phyloP scores from a whole-genome alignment of 192 early-diverging fungal species.

The Coemansia sp. region DNA sequence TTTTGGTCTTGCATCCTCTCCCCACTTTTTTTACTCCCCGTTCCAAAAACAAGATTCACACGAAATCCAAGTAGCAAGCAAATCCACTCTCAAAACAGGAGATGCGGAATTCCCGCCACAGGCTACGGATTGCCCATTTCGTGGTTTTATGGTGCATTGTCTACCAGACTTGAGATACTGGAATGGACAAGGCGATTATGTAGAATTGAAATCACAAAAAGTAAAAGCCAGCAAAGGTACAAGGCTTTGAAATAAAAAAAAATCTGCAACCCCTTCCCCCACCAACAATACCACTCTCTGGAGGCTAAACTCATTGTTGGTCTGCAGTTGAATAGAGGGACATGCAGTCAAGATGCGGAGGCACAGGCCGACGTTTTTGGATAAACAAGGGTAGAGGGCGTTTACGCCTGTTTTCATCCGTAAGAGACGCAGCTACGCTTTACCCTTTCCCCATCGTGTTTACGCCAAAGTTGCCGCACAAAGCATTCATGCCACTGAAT shows the following conservation, averaged over 20 bases:
- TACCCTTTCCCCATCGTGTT: background rate
- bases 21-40: background rate
- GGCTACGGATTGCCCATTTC: background rate
- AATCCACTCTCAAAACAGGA: background rate
- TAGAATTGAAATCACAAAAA: background rate
- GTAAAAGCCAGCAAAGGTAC: background rate
- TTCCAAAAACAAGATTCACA: background rate
- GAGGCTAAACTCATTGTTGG: background rate
- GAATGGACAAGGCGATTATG: background rate
- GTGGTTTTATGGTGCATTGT: background rate
- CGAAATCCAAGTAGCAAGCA: background rate
- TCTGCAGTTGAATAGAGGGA: background rate
- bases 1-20: background rate
- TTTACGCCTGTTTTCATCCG: background rate
- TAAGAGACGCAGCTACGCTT: background rate
- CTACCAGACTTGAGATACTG: background rate
- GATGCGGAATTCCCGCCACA: background rate
- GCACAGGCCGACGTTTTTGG: background rate
- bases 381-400: too few relatives aligned
- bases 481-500: background rate
- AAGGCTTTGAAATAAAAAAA: background rate
- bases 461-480: background rate
- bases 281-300: background rate
- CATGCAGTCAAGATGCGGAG: background rate
- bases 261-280: background rate